Percentiles rank a stretch among this genome's conserved stretches.
These are phyloP conservation scores for Cafeteria roenbergensis DNA, from an alignment of 108 stramenopile species.

Conservation along the genomic window DNA sequence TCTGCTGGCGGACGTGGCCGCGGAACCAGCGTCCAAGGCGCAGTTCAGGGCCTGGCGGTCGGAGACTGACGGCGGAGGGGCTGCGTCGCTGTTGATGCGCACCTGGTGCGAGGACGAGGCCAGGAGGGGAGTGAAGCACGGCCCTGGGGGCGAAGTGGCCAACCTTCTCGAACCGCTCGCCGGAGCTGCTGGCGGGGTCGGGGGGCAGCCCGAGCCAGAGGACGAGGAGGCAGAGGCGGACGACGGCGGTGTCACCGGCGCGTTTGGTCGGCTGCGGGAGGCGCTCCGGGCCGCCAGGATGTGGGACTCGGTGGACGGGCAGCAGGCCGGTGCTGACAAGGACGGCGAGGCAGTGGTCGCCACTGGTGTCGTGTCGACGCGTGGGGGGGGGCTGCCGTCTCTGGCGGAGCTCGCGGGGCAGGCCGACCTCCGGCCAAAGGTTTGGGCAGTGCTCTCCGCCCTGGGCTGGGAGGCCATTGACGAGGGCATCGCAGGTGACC, in stretches of 20 bases:
- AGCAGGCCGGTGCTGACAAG: not conserved
- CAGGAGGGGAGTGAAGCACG: not conserved
- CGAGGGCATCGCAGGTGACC: not conserved
- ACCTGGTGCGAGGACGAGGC: not conserved
- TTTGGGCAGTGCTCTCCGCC: not conserved
- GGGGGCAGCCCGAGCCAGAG: no score
- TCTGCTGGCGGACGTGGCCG: not conserved
- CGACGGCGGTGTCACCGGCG: not conserved
- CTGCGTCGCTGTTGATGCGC: not conserved
- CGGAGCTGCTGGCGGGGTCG: no score
- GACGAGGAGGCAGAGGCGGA: not conserved
- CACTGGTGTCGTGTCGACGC: no score
- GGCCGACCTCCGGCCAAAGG: not conserved
- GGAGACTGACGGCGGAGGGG: not conserved
- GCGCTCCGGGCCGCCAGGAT: not conserved
- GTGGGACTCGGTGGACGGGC: not conserved
- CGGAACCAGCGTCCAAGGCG: not conserved
- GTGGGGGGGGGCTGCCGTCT: no score
- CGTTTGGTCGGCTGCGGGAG: conserved; percentile 9
- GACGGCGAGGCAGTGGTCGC: no score
- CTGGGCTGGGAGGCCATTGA: not conserved
- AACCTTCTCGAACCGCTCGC: no score
- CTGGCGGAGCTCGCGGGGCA: not conserved
- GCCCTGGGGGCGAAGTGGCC: not conserved
- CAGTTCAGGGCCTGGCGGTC: not conserved